These are phyloP conservation scores for Penstemon barbatus DNA, from an alignment of 257 asterid genomes.

Conservation along the genomic window DNA sequence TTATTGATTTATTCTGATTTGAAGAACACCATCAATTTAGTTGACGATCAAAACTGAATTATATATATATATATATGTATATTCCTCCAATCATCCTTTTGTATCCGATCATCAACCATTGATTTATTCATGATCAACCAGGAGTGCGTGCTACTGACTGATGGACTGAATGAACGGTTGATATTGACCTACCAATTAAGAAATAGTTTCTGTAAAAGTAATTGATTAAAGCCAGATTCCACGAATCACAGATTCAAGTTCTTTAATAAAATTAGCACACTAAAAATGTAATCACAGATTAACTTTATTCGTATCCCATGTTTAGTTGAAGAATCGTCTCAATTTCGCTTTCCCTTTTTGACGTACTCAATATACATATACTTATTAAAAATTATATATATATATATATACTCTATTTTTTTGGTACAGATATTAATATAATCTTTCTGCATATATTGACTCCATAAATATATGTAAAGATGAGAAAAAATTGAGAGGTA, in stretches of 20 bases:
- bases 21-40: constrained; percentile 6
- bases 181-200: not conserved
- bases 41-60: not conserved
- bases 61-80: not conserved
- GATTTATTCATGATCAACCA: not conserved
- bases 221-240: constrained; percentile 28
- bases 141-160: not conserved
- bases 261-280: constrained; percentile 10
- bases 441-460: not conserved
- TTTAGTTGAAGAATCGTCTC: constrained; percentile 24
- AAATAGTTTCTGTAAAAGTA: not conserved
- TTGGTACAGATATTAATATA: not conserved
- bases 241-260: constrained; percentile 18
- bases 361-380: not conserved
- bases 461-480: too few species aligned
- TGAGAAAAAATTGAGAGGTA: too few species aligned
- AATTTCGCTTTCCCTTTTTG: constrained; percentile 19
- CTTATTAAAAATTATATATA: too few species aligned
- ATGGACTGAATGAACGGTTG: constrained; percentile 23
- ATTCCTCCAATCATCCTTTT: constrained; percentile 10
- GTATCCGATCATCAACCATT: constrained; percentile 21
- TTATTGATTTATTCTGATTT: constrained; percentile 21
- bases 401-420: not conserved
- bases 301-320: constrained; percentile 25
- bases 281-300: constrained; percentile 4